A percentile compares a stretch with the other conserved stretches of the same genome.
phyloP scores from a whole-genome alignment of 768 basidiomycete genomes.

The Mycena latifolia region DNA sequence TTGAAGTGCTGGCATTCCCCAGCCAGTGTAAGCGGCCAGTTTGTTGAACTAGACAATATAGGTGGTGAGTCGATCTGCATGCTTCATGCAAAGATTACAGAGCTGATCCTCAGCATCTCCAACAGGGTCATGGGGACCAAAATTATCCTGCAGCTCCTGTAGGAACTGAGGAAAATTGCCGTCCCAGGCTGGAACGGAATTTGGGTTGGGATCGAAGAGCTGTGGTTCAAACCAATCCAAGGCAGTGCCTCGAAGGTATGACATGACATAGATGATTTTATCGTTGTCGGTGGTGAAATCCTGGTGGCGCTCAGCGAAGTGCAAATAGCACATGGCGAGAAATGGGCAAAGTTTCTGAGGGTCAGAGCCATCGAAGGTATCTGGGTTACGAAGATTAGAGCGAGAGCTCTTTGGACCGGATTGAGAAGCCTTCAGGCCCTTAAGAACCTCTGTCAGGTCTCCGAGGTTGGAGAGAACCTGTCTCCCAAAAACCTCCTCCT shows the following conservation, averaged over 20 bases:
- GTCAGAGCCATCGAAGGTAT: slow-evolving; percentile 5
- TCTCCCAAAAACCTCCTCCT: too few species aligned
- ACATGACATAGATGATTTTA: slow-evolving; percentile 2
- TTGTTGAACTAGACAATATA: slow-evolving; percentile 31
- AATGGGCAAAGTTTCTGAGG: neutral
- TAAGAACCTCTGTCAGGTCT: too few species aligned
- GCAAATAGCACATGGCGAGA: slow-evolving; percentile 7
- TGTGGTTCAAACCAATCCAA: slow-evolving; percentile 6
- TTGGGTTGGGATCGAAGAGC: too few species aligned
- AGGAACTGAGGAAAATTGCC: neutral
- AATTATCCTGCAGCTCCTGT: neutral
- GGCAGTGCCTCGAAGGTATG: slow-evolving; percentile 5
- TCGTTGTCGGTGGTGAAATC: neutral
- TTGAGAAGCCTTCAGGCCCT: too few species aligned
- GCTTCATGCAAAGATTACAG: neutral
- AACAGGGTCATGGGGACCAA: slow-evolving; percentile 8
- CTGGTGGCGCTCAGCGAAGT: slow-evolving; percentile 6
- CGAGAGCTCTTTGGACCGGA: too few species aligned
- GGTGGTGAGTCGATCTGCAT: slow-evolving; percentile 4
- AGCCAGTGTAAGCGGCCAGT: slow-evolving; percentile 14
- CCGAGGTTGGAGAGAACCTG: too few species aligned
- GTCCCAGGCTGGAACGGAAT: slow-evolving; percentile 5
- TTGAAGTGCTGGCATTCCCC: slow-evolving; percentile 27
- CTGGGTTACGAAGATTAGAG: neutral
- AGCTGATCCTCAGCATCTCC: slow-evolving; percentile 8